Evolutionary conservation across 2,329 filamentous ascomycete genomes (phyloP).

Genomic region (Ilyonectria robusta): DNA sequence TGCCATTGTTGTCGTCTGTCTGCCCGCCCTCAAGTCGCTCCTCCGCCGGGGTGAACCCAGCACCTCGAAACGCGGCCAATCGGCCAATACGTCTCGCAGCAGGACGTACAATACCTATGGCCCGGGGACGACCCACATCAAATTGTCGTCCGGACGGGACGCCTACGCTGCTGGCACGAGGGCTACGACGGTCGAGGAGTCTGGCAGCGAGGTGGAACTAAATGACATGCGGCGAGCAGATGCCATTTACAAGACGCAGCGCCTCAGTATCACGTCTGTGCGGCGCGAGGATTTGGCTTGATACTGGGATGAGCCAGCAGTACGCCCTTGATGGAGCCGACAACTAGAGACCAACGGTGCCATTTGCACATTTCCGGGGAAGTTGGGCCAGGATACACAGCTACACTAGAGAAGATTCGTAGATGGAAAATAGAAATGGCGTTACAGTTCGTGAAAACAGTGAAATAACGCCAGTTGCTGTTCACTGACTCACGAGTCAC

Average conservation of each 20-base stretch:
- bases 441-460: not conserved
- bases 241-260: conserved; percentile 43
- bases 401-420: not conserved
- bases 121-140: conserved; percentile 35
- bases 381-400: not conserved
- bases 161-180: not conserved
- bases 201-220: conserved; percentile 42
- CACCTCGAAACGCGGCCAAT: conserved; percentile 33
- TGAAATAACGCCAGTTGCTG: not conserved
- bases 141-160: conserved; percentile 39
- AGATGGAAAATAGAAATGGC: not conserved
- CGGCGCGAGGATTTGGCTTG: conserved; percentile 22
- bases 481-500: not conserved
- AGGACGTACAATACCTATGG: conserved; percentile 16
- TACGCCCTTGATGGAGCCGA: too few relatives aligned
- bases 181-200: conserved; percentile 34
- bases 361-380: not conserved
- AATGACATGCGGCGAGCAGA: conserved; percentile 32
- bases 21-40: conserved; percentile 40
- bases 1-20: conserved; percentile 40
- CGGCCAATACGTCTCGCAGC: conserved; percentile 35
- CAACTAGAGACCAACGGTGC: not conserved
- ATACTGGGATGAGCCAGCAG: not conserved
- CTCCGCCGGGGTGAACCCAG: conserved; percentile 33
- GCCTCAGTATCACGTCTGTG: conserved; percentile 40